These are phyloP conservation scores for Musa troglodytarum DNA, from an alignment of 176 grass and related monocot species.

Conservation along the genomic window DNA sequence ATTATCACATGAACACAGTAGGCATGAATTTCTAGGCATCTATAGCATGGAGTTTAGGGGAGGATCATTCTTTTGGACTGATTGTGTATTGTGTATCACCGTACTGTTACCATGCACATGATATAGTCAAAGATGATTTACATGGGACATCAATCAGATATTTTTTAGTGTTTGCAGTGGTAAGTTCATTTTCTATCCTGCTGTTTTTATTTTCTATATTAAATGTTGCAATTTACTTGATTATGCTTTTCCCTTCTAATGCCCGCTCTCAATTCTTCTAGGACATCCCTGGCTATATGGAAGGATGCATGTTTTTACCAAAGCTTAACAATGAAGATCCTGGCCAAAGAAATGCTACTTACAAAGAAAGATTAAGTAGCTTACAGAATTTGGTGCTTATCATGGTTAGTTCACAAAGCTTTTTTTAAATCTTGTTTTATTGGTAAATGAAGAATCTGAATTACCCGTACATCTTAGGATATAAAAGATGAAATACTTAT, in stretches of 20 bases:
- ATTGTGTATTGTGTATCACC: too few relatives aligned
- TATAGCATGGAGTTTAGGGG: too few relatives aligned
- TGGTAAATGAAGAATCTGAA: background rate
- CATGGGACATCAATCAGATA: too few relatives aligned
- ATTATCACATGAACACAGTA: too few relatives aligned
- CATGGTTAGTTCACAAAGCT: slow-evolving; percentile 45
- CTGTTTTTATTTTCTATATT: too few relatives aligned
- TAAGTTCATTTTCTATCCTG: too few relatives aligned
- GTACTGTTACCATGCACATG: too few relatives aligned
- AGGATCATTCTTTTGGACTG: too few relatives aligned
- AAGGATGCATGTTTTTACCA: slow-evolving; percentile 81
- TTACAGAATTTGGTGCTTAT: slow-evolving; percentile 71
- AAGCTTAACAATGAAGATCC: slow-evolving; percentile 84
- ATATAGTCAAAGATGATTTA: too few relatives aligned
- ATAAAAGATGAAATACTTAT: background rate
- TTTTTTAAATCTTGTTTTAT: background rate
- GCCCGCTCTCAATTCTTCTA: slow-evolving; percentile 16
- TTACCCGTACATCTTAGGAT: background rate
- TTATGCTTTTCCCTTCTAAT: background rate
- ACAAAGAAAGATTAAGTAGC: slow-evolving; percentile 80
- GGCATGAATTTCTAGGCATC: too few relatives aligned
- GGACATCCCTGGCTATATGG: slow-evolving; percentile 68
- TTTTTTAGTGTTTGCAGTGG: too few relatives aligned
- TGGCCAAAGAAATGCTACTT: slow-evolving; percentile 58
- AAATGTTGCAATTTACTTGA: background rate